A percentile compares a stretch with the other conserved stretches of the same genome.
Evolutionary conservation across 768 basidiomycete species (phyloP).

Genomic region (Lentinula detonsa): DNA sequence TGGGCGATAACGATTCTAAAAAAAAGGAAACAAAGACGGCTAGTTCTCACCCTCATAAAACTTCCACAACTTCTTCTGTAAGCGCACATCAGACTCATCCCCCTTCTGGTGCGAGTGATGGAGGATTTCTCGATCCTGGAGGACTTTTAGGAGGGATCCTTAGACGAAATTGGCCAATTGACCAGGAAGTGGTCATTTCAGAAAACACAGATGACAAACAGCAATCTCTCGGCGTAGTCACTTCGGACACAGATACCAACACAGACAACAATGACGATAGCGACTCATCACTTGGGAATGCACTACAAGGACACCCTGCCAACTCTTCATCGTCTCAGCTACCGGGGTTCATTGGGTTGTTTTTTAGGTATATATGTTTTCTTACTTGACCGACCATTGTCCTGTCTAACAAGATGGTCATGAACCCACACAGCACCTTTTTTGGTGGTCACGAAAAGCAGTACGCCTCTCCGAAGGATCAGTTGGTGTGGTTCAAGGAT

Average conservation of each 20-base stretch:
- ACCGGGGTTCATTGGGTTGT: slow-evolving; percentile 45
- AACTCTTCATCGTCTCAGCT: neutral
- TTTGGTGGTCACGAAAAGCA: slow-evolving; percentile 68
- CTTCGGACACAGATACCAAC: slow-evolving; percentile 15
- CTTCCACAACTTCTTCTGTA: neutral
- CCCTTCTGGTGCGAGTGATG: neutral
- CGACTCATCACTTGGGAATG: neutral
- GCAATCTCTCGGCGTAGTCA: neutral
- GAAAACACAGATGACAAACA: neutral
- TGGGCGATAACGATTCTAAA: neutral
- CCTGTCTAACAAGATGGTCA: neutral
- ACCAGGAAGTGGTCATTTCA: neutral
- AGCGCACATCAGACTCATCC: neutral
- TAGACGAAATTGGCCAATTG: neutral
- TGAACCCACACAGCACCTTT: slow-evolving; percentile 45
- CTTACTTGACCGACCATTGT: neutral
- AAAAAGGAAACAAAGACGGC: neutral
- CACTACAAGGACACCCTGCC: neutral
- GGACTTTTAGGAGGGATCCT: neutral
- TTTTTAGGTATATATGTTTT: slow-evolving; percentile 59
- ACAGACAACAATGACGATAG: neutral
- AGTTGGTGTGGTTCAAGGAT: slow-evolving; percentile 72
- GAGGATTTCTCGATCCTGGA: neutral
- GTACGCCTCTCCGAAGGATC: slow-evolving; percentile 70
- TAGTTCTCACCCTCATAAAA: neutral